A percentile compares a stretch with the other conserved stretches of the same genome.
phyloP scores from a whole-genome alignment of 345 rosid species.

The Conringia planisiliqua region DNA sequence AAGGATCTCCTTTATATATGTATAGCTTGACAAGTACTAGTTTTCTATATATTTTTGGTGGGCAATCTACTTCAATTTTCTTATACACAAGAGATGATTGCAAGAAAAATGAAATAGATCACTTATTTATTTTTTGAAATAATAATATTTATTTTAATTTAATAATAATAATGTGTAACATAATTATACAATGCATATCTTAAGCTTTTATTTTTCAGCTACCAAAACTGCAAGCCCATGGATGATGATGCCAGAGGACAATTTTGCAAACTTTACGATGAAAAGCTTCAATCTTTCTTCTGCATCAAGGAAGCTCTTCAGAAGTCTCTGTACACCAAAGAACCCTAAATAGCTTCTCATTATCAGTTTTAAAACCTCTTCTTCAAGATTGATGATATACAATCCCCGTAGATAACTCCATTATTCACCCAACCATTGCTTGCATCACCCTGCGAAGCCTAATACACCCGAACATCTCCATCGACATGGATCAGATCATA shows the following conservation, averaged over 20 bases:
- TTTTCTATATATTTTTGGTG: not conserved
- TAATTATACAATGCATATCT: not conserved
- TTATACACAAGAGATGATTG: not conserved
- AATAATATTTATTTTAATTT: not conserved
- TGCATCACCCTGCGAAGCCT: slow-evolving; percentile 9
- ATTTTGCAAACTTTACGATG: not conserved
- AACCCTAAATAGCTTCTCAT: slow-evolving; percentile 12
- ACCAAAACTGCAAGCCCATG: slow-evolving; percentile 33
- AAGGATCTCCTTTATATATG: not conserved
- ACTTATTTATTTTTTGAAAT: not conserved
- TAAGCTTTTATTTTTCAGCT: not conserved
- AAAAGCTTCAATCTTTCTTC: slow-evolving; percentile 8
- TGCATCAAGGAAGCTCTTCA: slow-evolving; percentile 12
- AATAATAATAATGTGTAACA: slow-evolving; percentile 14
- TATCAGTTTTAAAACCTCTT: not conserved
- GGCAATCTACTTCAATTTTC: not conserved
- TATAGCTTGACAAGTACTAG: not conserved
- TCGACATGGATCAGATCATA: slow-evolving; percentile 4
- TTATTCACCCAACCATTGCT: slow-evolving; percentile 17
- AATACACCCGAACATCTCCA: not conserved
- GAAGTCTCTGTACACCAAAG: slow-evolving; percentile 30
- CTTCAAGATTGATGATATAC: slow-evolving; percentile 16
- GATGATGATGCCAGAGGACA: slow-evolving; percentile 1
- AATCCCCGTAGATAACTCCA: not conserved
- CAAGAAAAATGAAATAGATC: not conserved